These are phyloP conservation scores for Cryptosporidium xiaoi DNA, from an alignment of 169 alveolate genomes.

Conservation along the genomic window DNA sequence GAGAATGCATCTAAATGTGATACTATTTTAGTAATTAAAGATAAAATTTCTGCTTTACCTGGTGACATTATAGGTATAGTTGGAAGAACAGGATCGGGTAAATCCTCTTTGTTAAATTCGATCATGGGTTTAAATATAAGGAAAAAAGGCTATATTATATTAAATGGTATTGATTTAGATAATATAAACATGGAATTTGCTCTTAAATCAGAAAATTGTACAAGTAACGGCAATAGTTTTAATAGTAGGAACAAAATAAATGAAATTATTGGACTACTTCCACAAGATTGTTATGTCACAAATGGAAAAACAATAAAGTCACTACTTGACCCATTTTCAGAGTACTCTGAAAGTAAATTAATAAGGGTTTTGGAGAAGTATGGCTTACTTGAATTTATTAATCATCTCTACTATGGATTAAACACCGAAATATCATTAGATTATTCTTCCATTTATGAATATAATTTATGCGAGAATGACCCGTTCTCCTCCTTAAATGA, in stretches of 20 bases:
- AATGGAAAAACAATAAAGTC: conserved; percentile 49
- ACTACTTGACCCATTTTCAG: conserved; percentile 42
- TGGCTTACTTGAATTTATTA: neutral
- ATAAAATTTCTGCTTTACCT: conserved; percentile 6
- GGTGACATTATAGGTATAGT: conserved; percentile 86
- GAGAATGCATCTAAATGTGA: neutral
- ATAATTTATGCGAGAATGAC: too few relatives aligned
- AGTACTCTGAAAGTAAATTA: conserved; percentile 5
- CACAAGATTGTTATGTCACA: conserved; percentile 22
- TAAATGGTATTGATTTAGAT: neutral
- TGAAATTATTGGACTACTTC: conserved; percentile 40
- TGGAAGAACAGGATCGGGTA: conserved; percentile 94
- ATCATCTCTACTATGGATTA: neutral
- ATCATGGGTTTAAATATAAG: conserved; percentile 78
- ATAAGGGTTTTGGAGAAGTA: neutral
- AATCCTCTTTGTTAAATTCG: conserved; percentile 85
- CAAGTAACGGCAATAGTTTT: neutral
- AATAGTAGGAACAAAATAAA: neutral
- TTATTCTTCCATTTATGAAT: neutral
- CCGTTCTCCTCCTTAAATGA: too few relatives aligned
- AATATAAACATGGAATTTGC: neutral
- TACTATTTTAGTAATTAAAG: conserved; percentile 1
- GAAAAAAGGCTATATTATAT: conserved; percentile 7
- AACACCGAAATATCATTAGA: conserved; percentile 9
- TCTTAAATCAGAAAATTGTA: too few relatives aligned